Conservation (phyloP, 1,284 basidiomycete genomes). For the Cystobasidiaceae sp. region DNA sequence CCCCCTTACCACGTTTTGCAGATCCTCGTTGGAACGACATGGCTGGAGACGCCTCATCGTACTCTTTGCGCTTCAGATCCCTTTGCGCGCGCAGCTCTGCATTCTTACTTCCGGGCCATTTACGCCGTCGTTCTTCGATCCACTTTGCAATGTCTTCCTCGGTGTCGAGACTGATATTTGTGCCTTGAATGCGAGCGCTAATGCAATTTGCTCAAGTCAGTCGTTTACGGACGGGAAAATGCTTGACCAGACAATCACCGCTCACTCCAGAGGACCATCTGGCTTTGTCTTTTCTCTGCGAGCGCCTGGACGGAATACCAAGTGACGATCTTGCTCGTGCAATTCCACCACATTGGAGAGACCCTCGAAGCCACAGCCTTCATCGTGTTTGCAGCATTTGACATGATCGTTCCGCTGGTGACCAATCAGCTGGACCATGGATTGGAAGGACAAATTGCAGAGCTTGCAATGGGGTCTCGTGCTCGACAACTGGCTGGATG, state of each 20-base stretch:
- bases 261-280: slow-evolving; percentile 22
- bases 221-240: not conserved
- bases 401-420: slow-evolving; percentile 26
- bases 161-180: slow-evolving; percentile 66
- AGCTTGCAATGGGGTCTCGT: not conserved
- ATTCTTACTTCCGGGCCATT: slow-evolving; percentile 67
- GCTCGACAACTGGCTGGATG: not conserved
- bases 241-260: not conserved
- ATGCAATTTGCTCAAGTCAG: not conserved
- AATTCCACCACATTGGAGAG: slow-evolving; percentile 67
- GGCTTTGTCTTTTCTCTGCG: slow-evolving; percentile 57
- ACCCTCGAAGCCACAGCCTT: slow-evolving; percentile 67
- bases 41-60: slow-evolving; percentile 17
- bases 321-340: slow-evolving; percentile 85
- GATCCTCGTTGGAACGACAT: not conserved
- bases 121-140: slow-evolving; percentile 77
- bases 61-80: slow-evolving; percentile 13
- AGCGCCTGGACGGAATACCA: slow-evolving; percentile 73
- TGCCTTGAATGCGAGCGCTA: slow-evolving; percentile 64
- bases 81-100: slow-evolving; percentile 60
- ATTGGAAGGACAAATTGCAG: slow-evolving; percentile 2
- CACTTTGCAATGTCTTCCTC: slow-evolving; percentile 75
- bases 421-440: slow-evolving; percentile 5
- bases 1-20: not conserved
- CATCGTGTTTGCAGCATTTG: slow-evolving; percentile 32